Evolutionary conservation across 139 green algal genomes (phyloP).

Genomic region (Nannochloris sp.): DNA sequence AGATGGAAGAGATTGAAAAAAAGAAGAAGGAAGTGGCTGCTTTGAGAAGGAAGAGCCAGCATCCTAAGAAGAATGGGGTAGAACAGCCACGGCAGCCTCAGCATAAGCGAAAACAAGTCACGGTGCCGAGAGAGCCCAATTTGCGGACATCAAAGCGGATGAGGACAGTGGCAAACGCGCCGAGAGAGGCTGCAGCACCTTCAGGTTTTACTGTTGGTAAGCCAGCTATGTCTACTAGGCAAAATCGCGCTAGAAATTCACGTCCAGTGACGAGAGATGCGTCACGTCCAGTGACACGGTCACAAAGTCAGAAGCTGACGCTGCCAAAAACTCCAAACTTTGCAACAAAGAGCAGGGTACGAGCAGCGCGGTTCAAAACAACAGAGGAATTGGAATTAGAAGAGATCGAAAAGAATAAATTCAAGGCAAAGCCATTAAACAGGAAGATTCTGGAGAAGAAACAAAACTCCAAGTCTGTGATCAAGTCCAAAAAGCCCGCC

Average conservation of each 20-base stretch:
- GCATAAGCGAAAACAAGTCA: constrained; percentile 3
- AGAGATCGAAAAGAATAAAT: constrained; percentile 1
- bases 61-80: constrained; percentile 26
- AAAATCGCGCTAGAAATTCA: too few relatives aligned
- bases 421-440: neutral
- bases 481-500: constrained; percentile 15
- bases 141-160: constrained; percentile 37
- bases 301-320: neutral
- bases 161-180: constrained; percentile 21
- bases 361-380: constrained; percentile 41
- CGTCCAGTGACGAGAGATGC: too few relatives aligned
- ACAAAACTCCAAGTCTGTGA: neutral
- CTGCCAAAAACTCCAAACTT: constrained; percentile 26
- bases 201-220: constrained; percentile 7
- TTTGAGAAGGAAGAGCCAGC: constrained; percentile 15
- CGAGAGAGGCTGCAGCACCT: constrained; percentile 21
- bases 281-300: neutral
- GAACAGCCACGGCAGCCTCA: constrained; percentile 1
- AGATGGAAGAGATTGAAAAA: constrained; percentile 29
- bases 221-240: neutral
- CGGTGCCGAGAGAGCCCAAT: constrained; percentile 24
- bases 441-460: neutral
- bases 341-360: constrained; percentile 31
- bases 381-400: constrained; percentile 45
- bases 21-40: constrained; percentile 21